Evolutionary conservation across 352 stramenopile genomes (phyloP), one percentile per base, ranked within the genome.

Genomic region (Pythium sukuiense): DNA sequence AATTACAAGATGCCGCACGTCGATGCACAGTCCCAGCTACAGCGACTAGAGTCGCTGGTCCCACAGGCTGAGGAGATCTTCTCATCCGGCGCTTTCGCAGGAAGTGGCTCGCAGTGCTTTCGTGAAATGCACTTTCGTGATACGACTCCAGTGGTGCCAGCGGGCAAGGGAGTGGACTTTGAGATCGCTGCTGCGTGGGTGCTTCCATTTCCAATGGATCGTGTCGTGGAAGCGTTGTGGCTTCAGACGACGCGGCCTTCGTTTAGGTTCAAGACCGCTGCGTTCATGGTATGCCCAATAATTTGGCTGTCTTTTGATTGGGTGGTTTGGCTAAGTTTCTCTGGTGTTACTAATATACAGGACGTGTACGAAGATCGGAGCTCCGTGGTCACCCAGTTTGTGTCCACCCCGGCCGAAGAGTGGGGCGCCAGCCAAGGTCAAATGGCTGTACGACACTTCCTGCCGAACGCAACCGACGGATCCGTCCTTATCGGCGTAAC

Each of bases 141-240:
- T 32, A 37, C n/a, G 9, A 41, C 45, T 33, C 43, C 57, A 8
- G 37, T 16, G 3, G 29, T 26, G n/a, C n/a, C n/a, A n/a, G n/a
- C n/a, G n/a, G n/a, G n/a, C 16, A 30, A 56, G 2, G 43, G 57
- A 26, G 45, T 63, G 7, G 45, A 48, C 16, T 33, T 63, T 11
- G 57, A 56, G n/a, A 46, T 37, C 30, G 20, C 46, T 5, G 43
- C 45, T n/a, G 29, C 43, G 43, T 63, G 57, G 57, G 12, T 54
- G 14, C 29, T 63, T 2, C 57, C 57, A 1, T 63, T 63, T 24
- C 12, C 1, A 3, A 29, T 63, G 1, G 24, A 39, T 1, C 43
- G 54, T 2, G 57, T 63, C 8, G 57, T 45, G 3, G n/a, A 52
- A 29, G 57, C 57, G 29, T n/a, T 63, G 14, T 63, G 57, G 57